These are phyloP conservation scores for Heterobasidion parviporum DNA, from an alignment of 1,284 basidiomycete species.

Conservation along the genomic window DNA sequence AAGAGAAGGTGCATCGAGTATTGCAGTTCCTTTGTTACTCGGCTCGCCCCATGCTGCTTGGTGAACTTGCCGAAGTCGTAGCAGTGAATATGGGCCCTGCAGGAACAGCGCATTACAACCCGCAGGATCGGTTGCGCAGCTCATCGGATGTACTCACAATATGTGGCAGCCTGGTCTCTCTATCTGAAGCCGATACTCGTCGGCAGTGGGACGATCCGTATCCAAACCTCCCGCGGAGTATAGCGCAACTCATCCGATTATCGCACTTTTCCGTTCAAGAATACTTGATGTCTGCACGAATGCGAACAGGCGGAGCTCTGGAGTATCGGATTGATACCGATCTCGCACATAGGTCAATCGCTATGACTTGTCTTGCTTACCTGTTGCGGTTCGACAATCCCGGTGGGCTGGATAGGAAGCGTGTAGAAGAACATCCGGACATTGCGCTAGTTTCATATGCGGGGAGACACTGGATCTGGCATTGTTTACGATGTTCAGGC, in stretches of 20 bases:
- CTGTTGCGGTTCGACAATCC: not conserved
- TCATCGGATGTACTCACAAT: too few species aligned
- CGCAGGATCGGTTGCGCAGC: too few species aligned
- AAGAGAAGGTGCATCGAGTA: not conserved
- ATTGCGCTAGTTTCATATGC: not conserved
- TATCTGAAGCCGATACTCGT: too few species aligned
- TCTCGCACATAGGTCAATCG: not conserved
- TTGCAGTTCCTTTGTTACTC: constrained; percentile 4
- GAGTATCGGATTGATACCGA: not conserved
- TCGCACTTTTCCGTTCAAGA: not conserved
- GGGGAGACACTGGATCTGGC: not conserved
- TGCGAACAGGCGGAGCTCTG: not conserved
- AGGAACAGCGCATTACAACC: not conserved
- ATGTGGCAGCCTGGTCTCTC: too few species aligned
- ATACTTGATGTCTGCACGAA: not conserved
- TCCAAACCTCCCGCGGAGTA: too few species aligned
- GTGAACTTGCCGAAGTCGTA: not conserved
- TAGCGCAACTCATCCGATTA: not conserved
- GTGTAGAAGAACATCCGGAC: too few species aligned
- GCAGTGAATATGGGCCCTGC: not conserved
- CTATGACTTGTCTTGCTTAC: not conserved
- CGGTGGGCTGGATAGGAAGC: not conserved
- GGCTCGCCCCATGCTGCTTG: not conserved
- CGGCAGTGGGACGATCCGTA: too few species aligned
- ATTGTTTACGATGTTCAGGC: not conserved